phyloP scores from a whole-genome alignment of 2,329 filamentous ascomycete genomes.

The Phyllosticta paracitricarpa region DNA sequence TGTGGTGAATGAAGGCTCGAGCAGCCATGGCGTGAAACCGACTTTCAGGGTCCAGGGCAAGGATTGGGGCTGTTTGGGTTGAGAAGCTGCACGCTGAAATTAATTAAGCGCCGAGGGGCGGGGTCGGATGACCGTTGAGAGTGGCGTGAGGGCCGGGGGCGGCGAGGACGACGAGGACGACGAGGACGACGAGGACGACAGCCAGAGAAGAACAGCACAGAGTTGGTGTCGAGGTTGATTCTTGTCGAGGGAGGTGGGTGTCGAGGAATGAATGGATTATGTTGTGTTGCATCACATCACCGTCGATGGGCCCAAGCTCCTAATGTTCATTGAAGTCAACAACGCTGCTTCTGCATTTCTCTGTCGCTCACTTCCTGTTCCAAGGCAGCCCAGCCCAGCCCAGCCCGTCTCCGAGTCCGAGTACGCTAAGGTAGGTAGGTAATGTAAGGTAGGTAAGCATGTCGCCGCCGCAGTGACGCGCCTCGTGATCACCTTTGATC shows the following conservation, averaged over 20 bases:
- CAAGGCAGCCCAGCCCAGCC: background rate
- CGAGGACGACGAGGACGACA: background rate
- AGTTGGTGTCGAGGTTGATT: background rate
- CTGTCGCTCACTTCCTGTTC: background rate
- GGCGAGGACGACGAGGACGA: background rate
- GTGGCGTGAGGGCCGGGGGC: background rate
- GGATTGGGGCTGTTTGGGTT: background rate
- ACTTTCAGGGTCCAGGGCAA: background rate
- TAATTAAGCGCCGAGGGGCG: constrained; percentile 9
- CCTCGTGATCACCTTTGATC: constrained; percentile 7
- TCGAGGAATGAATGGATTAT: background rate
- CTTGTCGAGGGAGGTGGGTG: no score
- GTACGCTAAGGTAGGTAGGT: no score
- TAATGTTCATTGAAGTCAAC: background rate
- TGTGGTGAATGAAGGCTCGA: constrained; percentile 25
- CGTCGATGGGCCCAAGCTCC: constrained; percentile 6
- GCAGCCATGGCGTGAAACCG: background rate
- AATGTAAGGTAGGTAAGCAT: constrained; percentile 1
- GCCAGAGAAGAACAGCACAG: background rate
- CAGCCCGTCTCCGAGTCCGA: background rate
- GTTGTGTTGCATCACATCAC: constrained; percentile 4
- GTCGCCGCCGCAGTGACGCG: constrained; percentile 5
- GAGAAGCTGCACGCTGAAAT: constrained; percentile 2
- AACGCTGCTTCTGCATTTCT: background rate
- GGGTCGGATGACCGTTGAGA: background rate